Base-by-base conservation (phyloP, 768 basidiomycete species). In the Lentinula sp. region DNA sequence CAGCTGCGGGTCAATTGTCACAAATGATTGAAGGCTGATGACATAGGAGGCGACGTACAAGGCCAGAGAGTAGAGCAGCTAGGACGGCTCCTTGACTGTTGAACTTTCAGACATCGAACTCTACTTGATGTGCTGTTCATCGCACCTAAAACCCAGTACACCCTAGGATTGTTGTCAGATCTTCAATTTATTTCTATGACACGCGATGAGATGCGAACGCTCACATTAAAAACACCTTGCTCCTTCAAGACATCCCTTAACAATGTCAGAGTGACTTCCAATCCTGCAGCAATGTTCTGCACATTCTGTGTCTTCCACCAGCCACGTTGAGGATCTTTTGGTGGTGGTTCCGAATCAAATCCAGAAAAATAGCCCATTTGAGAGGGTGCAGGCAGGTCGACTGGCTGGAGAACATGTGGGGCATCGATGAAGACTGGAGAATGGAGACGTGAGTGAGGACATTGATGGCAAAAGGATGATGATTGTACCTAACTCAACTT, bases 101-200 rank as follows among this genome's bases (percentile, higher is more conserved):
- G 18, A 18, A 54, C 1, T 39, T 52, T 8, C 37, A 18, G 11
- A 31, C 5, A 18, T 31, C 5, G 3, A 9, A 39, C 18, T 35
- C 34, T 31, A 39, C 6, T n/a, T 61, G 21, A 50, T 46, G 31
- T 21, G 34, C 15, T 8, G 16, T 37, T 53, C 11, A 61, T 61
- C 72, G 32, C 32, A 86, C 88, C 89, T 91, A 69, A 92, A 92
- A 5, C 91, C 91, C 67, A 93, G 80, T 7, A 92, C 82, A 31
- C 89, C 91, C 89, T 92, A 65, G 18, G 45, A 21, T 31, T 5
- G 15, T 3, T 13, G 21, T 49, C 8, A 9, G 43, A 8, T 42
- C 42, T 54, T 51, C 28, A 42, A 58, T 39, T n/a, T 35, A 21
- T 45, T 65, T 45, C 58, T 37, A 42, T 58, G 56, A 57, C 61